These are phyloP conservation scores for Beta vulgaris DNA, from an alignment of 148 eudicot species.

Conservation along the genomic window DNA sequence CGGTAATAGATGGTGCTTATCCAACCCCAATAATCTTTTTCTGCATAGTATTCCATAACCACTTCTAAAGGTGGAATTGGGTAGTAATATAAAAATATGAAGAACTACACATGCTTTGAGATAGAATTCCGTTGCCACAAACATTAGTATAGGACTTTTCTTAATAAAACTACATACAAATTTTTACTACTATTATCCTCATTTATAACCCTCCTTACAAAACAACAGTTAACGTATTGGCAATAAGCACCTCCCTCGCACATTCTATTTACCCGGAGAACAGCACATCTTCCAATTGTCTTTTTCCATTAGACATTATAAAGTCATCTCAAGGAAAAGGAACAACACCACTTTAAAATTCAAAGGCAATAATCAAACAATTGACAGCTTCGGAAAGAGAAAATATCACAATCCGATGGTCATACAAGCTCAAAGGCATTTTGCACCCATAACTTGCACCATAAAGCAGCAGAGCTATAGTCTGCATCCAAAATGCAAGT, in stretches of 20 bases:
- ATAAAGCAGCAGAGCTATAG: constrained; percentile 6
- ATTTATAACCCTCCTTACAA: too few relatives aligned
- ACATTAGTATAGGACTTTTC: too few relatives aligned
- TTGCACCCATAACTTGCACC: not conserved
- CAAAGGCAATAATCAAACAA: not conserved
- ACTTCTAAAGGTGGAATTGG: too few relatives aligned
- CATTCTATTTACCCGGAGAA: not conserved
- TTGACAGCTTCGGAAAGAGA: not conserved
- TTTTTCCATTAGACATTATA: not conserved
- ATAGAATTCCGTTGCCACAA: too few relatives aligned
- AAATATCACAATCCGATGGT: not conserved
- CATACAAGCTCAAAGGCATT: not conserved
- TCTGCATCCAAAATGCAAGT: constrained; percentile 3
- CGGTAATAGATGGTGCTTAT: too few relatives aligned
- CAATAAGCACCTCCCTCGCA: not conserved
- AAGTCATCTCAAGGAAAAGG: not conserved
- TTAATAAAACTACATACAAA: too few relatives aligned
- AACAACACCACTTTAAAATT: not conserved
- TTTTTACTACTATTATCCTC: too few relatives aligned
- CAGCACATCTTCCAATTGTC: not conserved
- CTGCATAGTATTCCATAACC: too few relatives aligned
- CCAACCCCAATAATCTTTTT: too few relatives aligned
- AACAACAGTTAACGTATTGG: too few relatives aligned
- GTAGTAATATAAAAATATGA: too few relatives aligned
- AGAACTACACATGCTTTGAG: too few relatives aligned